phyloP scores from a whole-genome alignment of 768 basidiomycete genomes.

The Scleroderma bovista region DNA sequence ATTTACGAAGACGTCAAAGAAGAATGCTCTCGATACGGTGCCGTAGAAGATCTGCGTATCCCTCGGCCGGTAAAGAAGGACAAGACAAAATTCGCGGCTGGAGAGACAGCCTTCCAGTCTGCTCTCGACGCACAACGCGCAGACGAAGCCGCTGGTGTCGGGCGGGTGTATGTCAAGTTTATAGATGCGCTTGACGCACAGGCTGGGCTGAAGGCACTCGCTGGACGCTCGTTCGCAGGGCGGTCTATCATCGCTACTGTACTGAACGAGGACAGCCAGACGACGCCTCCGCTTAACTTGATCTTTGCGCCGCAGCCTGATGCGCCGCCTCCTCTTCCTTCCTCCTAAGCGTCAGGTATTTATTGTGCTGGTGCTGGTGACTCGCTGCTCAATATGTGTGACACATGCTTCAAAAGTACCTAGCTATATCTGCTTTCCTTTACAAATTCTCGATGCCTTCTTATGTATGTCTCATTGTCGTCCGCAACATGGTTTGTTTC shows the following conservation, averaged over 20 bases:
- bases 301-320: constrained; percentile 85
- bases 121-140: constrained; percentile 62
- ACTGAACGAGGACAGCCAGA: constrained; percentile 78
- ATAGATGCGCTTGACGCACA: constrained; percentile 53
- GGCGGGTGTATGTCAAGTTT: constrained; percentile 94
- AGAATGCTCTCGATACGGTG: constrained; percentile 78
- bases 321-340: constrained; percentile 72
- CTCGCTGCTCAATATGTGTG: neutral
- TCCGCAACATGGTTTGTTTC: constrained; percentile 12
- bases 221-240: constrained; percentile 84
- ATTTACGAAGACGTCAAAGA: constrained; percentile 92
- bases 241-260: constrained; percentile 84
- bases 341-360: constrained; percentile 14
- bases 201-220: constrained; percentile 76
- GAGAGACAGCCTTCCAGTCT: constrained; percentile 54
- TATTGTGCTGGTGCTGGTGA: neutral
- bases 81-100: constrained; percentile 69
- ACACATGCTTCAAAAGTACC: too few species aligned
- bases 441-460: too few species aligned
- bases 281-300: constrained; percentile 73
- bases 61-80: constrained; percentile 86
- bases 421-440: too few species aligned
- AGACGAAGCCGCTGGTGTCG: constrained; percentile 90
- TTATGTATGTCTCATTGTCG: constrained; percentile 8
- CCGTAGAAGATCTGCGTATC: constrained; percentile 80